Conservation (phyloP, 352 stramenopile species). For the Phytophthora constricta region DNA sequence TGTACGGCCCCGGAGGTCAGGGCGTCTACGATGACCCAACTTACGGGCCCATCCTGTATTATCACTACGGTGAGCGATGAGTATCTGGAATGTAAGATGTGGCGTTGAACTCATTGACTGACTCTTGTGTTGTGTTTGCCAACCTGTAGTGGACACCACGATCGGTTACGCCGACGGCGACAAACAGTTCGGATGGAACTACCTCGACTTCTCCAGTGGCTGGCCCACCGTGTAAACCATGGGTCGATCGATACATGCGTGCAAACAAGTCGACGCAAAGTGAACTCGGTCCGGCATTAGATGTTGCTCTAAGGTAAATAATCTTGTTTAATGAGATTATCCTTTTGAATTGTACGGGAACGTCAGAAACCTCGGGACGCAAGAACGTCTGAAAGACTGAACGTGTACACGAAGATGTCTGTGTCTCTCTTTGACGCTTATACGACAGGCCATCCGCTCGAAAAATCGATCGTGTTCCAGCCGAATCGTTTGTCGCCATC, state of each 20-base stretch:
- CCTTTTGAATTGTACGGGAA: no score
- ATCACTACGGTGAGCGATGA: conserved; percentile 49
- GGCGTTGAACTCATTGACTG: neutral
- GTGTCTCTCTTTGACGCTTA: conserved; percentile 13
- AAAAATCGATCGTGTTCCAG: conserved; percentile 58
- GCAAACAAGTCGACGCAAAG: no score
- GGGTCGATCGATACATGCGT: neutral
- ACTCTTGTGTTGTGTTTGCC: conserved; percentile 3
- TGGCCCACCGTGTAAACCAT: conserved; percentile 42
- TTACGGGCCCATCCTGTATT: conserved; percentile 53
- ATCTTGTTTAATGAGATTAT: no score
- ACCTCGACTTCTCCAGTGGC: conserved; percentile 46
- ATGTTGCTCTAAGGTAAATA: no score
- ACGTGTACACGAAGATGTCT: no score
- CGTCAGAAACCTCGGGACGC: no score
- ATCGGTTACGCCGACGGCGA: conserved; percentile 47
- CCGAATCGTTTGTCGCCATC: conserved; percentile 56
- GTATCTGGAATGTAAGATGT: neutral
- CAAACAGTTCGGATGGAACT: conserved; percentile 58
- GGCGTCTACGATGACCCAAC: conserved; percentile 52
- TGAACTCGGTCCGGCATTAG: no score
- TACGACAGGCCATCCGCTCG: conserved; percentile 51
- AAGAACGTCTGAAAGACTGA: neutral
- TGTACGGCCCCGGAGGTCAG: conserved; percentile 53
- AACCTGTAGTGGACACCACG: conserved; percentile 41